These are phyloP conservation scores for Sporothrix phasma DNA, from an alignment of 2,329 filamentous ascomycete genomes.

Conservation along the genomic window DNA sequence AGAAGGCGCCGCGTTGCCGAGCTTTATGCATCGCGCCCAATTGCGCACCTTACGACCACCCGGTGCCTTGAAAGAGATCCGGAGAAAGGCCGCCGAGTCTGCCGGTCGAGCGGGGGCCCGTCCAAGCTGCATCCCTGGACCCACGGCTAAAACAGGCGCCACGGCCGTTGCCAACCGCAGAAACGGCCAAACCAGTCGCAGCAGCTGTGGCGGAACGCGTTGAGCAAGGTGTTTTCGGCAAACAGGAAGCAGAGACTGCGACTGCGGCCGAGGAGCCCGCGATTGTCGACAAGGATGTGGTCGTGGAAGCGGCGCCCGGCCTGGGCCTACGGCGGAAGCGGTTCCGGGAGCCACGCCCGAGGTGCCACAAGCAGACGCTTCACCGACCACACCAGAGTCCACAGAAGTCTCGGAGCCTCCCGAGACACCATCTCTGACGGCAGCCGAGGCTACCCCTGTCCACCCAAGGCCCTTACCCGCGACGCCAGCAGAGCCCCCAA, in stretches of 20 bases:
- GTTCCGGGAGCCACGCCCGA: neutral
- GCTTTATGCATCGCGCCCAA: conserved; percentile 14
- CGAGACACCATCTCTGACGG: neutral
- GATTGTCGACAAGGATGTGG: neutral
- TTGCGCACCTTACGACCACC: conserved; percentile 1
- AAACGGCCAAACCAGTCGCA: neutral
- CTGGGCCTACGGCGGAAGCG: neutral
- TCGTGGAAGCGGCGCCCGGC: neutral
- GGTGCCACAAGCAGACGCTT: neutral
- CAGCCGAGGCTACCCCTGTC: neutral
- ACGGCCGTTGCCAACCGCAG: neutral
- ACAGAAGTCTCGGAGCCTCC: too few species aligned
- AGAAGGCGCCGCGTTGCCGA: conserved; percentile 14
- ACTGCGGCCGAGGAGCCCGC: neutral
- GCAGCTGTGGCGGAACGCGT: conserved; percentile 32
- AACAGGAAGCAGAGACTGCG: neutral
- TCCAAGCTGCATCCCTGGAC: conserved; percentile 19
- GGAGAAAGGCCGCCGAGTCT: neutral
- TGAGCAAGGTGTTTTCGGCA: conserved; percentile 39
- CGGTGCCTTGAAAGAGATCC: conserved; percentile 3
- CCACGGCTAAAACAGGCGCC: conserved; percentile 12
- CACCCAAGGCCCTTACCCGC: neutral
- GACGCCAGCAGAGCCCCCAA: neutral
- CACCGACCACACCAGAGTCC: neutral
- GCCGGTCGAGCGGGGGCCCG: neutral